phyloP scores from a whole-genome alignment of 768 basidiomycete species.

The Tulasnella sp. region DNA sequence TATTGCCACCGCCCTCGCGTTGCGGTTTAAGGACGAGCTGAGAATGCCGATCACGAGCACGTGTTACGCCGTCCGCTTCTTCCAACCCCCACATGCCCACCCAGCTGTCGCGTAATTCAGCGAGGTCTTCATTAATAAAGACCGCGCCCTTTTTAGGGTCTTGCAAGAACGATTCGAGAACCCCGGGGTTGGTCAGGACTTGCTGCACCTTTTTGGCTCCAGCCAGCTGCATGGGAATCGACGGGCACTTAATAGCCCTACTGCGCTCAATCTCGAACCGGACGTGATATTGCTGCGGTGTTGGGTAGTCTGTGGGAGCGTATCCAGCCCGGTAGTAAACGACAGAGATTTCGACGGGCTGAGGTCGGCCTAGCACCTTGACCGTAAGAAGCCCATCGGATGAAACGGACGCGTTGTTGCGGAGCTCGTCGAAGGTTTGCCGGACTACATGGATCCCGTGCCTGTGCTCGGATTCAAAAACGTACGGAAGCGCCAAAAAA shows the following conservation, averaged over 20 bases:
- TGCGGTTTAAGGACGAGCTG: slow-evolving; percentile 92
- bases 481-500: slow-evolving; percentile 8
- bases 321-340: slow-evolving; percentile 94
- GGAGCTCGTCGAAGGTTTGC: slow-evolving; percentile 74
- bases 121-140: slow-evolving; percentile 48
- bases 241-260: slow-evolving; percentile 89
- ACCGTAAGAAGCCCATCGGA: slow-evolving; percentile 41
- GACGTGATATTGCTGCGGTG: slow-evolving; percentile 64
- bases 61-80: slow-evolving; percentile 52
- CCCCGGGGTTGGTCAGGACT: slow-evolving; percentile 70
- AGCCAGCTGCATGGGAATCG: slow-evolving; percentile 88
- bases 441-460: slow-evolving; percentile 74
- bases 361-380: slow-evolving; percentile 44
- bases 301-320: slow-evolving; percentile 77
- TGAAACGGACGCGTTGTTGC: slow-evolving; percentile 56
- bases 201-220: slow-evolving; percentile 97
- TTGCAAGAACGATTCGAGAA: slow-evolving; percentile 73
- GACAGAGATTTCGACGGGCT: slow-evolving; percentile 71
- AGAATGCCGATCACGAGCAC: slow-evolving; percentile 55
- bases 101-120: slow-evolving; percentile 71
- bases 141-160: slow-evolving; percentile 41
- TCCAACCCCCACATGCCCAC: slow-evolving; percentile 88
- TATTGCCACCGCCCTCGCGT: slow-evolving; percentile 97
- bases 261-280: slow-evolving; percentile 81
- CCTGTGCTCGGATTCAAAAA: slow-evolving; percentile 48